These are phyloP conservation scores for Scedosporium minutisporum DNA, from an alignment of 2,329 filamentous ascomycete genomes.

Conservation along the genomic window DNA sequence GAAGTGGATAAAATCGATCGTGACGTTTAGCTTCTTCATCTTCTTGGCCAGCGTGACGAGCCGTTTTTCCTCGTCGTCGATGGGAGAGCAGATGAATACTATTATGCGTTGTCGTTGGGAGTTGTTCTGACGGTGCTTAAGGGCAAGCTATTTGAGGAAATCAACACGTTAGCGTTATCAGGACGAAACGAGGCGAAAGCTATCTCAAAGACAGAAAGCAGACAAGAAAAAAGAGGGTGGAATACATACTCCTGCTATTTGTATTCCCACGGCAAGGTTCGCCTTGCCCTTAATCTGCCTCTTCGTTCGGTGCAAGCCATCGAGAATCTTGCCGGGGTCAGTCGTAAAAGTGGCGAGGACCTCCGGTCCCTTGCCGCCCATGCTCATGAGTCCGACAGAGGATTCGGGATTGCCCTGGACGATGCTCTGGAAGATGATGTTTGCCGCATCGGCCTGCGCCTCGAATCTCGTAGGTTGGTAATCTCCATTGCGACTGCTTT, in stretches of 20 bases:
- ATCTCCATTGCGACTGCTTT: slow-evolving; percentile 95
- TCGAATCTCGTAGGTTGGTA: slow-evolving; percentile 87
- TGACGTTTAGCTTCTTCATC: slow-evolving; percentile 97
- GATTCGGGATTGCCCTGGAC: slow-evolving; percentile 94
- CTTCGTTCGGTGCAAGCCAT: slow-evolving; percentile 80
- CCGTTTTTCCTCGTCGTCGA: slow-evolving; percentile 81
- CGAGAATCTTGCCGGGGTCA: slow-evolving; percentile 90
- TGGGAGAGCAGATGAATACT: slow-evolving; percentile 89
- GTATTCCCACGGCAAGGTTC: slow-evolving; percentile 87
- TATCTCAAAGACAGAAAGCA: not conserved
- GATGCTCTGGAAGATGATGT: slow-evolving; percentile 90
- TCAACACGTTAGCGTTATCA: not conserved
- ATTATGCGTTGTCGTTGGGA: slow-evolving; percentile 94
- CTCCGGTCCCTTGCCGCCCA: slow-evolving; percentile 95
- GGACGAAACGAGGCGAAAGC: too few relatives aligned
- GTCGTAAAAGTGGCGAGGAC: slow-evolving; percentile 93
- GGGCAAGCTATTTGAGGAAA: slow-evolving; percentile 56
- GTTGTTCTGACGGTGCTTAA: slow-evolving; percentile 98
- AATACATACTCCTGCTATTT: slow-evolving; percentile 78
- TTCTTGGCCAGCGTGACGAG: slow-evolving; percentile 87
- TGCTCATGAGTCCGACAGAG: slow-evolving; percentile 95
- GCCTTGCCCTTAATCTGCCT: slow-evolving; percentile 83
- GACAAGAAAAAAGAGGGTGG: slow-evolving; percentile 8
- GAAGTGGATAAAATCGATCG: slow-evolving; percentile 90
- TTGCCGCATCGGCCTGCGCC: slow-evolving; percentile 90